phyloP scores from a whole-genome alignment of 257 asterid genomes.

The Verbena officinalis region DNA sequence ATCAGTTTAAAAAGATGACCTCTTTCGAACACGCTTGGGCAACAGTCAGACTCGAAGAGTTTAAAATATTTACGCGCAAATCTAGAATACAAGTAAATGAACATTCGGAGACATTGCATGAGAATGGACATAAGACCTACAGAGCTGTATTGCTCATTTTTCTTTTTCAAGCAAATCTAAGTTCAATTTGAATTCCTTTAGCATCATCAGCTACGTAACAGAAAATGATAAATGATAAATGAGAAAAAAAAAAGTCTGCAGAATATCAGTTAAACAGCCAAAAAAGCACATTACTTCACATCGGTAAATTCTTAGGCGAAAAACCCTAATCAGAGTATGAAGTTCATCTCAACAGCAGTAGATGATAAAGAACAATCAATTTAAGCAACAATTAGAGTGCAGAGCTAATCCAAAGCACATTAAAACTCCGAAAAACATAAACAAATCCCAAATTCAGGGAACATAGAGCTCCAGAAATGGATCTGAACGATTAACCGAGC shows the following conservation, averaged over 20 bases:
- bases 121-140: slow-evolving; percentile 6
- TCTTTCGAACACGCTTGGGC: neutral
- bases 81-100: too few species aligned
- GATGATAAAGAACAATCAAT: neutral
- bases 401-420: slow-evolving; percentile 6
- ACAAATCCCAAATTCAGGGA: slow-evolving; percentile 11
- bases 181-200: neutral
- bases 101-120: neutral
- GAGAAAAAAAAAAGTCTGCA: slow-evolving; percentile 19
- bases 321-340: slow-evolving; percentile 27
- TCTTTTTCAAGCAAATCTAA: slow-evolving; percentile 17
- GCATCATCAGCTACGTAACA: slow-evolving; percentile 1
- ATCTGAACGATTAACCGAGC: slow-evolving; percentile 33
- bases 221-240: slow-evolving; percentile 13
- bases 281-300: slow-evolving; percentile 14
- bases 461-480: slow-evolving; percentile 26
- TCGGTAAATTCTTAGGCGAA: slow-evolving; percentile 12
- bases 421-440: slow-evolving; percentile 22
- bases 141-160: neutral
- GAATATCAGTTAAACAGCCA: neutral
- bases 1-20: neutral
- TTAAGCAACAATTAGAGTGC: slow-evolving; percentile 14
- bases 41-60: slow-evolving; percentile 13
- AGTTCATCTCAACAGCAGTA: slow-evolving; percentile 11
- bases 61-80: neutral